Evolutionary conservation across 1,284 basidiomycete species (phyloP), one percentile per base, ranked within the genome.

Genomic region (Ganoderma resinaceum): DNA sequence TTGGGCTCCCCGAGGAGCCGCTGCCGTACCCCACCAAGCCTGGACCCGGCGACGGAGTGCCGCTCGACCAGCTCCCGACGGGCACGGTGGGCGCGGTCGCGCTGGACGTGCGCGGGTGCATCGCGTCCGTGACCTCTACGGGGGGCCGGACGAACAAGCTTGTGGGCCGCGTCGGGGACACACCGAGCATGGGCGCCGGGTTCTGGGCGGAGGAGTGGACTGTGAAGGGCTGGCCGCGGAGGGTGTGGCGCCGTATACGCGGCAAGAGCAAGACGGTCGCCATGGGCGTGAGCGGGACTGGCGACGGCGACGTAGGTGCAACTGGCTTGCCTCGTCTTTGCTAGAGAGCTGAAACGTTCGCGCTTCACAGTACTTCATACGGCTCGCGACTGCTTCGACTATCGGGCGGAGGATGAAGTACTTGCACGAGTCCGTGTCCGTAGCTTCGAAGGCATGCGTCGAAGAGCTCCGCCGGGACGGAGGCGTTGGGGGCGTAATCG

Each of bases 51-150:
- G 66, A 72, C 0, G 70, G 61, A 31, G 70, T 76, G 26, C 78
- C 81, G 29, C 80, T 91, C 2, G 91, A 93, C 74, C 82, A 86
- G 69, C 81, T 88, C 66, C 92, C 94, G 1, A 91, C 82, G 53
- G 94, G 93, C 2, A 95, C 93, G 0, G 92, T 95, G 3, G 94
- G 94, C 29, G 94, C 94, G 0, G 92, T 95, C 18, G 94, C 92
- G 2, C 81, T 95, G 37, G 94, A 95, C 76, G 76, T 84, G 3
- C 81, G 87, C 31, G 93, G 94, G 0, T 92, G 91, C 74, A 89
- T 95, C 62, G 88, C 89, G 0, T 80, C 85, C 5, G 83, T 91
- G 12, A 95, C 94, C 1, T 94, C 92, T 0, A 95, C 93, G 0
- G 94, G 94, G 33, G 94, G 94, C 0, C 83, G 83, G 61, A 95